A percentile compares a stretch with the other conserved stretches of the same genome.
Conservation (phyloP, 805 yeast species). For the Saccharomyces eubayanus region DNA sequence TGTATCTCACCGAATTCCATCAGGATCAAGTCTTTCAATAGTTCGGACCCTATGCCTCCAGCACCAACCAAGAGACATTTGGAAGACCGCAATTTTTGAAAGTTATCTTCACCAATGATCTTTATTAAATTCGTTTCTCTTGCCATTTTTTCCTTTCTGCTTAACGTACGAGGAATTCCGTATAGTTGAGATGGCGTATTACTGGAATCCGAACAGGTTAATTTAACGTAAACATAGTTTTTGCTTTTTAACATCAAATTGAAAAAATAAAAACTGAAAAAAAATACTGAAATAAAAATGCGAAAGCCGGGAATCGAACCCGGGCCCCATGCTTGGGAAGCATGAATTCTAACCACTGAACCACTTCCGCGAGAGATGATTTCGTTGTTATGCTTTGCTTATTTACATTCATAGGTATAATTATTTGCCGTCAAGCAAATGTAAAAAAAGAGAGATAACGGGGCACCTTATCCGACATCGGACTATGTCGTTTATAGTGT, state of each 20-base stretch:
- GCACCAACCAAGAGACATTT: constrained; percentile 84
- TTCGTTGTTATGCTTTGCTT: background rate
- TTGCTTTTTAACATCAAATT: background rate
- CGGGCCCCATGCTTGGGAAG: constrained; percentile 30
- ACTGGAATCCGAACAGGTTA: background rate
- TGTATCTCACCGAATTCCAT: constrained; percentile 82
- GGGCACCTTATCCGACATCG: too few species aligned
- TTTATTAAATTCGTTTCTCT: constrained; percentile 19
- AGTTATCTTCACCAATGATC: constrained; percentile 23
- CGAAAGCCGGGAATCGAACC: constrained; percentile 31
- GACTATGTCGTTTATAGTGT: too few species aligned
- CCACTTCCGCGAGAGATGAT: constrained; percentile 16
- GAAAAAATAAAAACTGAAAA: background rate
- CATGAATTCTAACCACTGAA: constrained; percentile 28
- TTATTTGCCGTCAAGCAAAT: too few species aligned
- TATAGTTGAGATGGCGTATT: background rate
- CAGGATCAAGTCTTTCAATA: constrained; percentile 68
- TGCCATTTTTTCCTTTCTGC: constrained; percentile 8
- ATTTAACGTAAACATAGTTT: background rate
- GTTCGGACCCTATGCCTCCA: constrained; percentile 94
- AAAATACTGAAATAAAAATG: constrained; percentile 7
- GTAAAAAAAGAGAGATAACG: too few species aligned
- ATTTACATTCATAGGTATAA: too few species aligned
- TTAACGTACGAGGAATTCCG: background rate
- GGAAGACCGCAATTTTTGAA: constrained; percentile 28